Conservation (phyloP, 208 protist genomes). For the Trypanosomatidae sp. region DNA sequence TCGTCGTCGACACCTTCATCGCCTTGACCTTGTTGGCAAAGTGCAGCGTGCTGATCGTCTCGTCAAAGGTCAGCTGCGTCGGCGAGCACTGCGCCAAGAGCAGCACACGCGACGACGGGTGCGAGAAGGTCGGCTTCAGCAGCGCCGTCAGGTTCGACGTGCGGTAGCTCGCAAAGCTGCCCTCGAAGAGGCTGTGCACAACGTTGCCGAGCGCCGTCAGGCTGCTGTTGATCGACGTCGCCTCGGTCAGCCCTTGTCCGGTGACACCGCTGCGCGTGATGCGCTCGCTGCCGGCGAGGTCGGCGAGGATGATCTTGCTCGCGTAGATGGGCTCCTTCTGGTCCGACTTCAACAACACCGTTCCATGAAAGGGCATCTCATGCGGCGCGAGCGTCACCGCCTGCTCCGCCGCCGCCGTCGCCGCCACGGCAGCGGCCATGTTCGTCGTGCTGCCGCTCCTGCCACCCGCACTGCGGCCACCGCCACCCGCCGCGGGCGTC, state of each 20-base stretch:
- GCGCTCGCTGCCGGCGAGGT: conserved; percentile 90
- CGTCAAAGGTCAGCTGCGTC: conserved; percentile 58
- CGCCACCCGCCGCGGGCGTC: not conserved
- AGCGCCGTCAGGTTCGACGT: conserved; percentile 82
- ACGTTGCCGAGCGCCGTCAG: conserved; percentile 89
- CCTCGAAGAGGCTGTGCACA: conserved; percentile 77
- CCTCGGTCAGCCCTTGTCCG: conserved; percentile 67
- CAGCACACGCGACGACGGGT: conserved; percentile 57
- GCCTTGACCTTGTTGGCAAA: conserved; percentile 89
- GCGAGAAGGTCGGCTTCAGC: conserved; percentile 75
- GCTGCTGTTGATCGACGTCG: conserved; percentile 85
- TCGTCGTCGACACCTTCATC: conserved; percentile 49
- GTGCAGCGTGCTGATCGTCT: conserved; percentile 79
- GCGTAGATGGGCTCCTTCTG: conserved; percentile 71
- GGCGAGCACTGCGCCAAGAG: conserved; percentile 83
- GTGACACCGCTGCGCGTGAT: conserved; percentile 43
- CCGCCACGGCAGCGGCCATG: not conserved
- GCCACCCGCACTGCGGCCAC: too few relatives aligned
- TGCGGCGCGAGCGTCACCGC: conserved; percentile 3
- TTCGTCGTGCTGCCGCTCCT: not conserved
- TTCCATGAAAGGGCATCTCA: conserved; percentile 78
- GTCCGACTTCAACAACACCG: conserved; percentile 24
- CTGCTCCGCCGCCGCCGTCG: conserved; percentile 8
- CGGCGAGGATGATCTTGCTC: conserved; percentile 84
- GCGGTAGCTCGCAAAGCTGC: conserved; percentile 78